These are phyloP conservation scores for Plectosphaerella cucumerina DNA, from an alignment of 2,329 filamentous ascomycete species.

Conservation along the genomic window DNA sequence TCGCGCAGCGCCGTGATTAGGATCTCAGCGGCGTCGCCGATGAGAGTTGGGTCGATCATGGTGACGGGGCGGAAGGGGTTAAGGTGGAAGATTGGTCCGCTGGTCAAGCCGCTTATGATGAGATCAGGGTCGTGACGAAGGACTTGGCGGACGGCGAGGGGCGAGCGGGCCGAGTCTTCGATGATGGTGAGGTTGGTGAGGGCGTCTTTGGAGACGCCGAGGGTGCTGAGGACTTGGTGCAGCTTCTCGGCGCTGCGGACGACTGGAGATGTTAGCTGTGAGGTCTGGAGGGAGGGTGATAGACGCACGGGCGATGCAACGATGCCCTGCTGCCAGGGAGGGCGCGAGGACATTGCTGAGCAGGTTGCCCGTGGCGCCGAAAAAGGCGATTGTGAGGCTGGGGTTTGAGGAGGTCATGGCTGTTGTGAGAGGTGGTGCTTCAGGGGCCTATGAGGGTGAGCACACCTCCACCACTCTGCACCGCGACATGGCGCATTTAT, in stretches of 20 bases:
- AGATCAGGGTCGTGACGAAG: slow-evolving; percentile 2
- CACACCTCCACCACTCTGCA: too few species aligned
- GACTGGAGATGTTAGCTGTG: neutral
- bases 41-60: slow-evolving; percentile 4
- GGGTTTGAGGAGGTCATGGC: neutral
- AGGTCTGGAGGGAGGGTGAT: neutral
- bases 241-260: slow-evolving; percentile 3
- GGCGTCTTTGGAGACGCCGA: neutral
- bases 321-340: neutral
- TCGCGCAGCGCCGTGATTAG: neutral
- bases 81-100: neutral
- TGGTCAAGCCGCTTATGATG: slow-evolving; percentile 5
- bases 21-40: slow-evolving; percentile 1
- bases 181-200: slow-evolving; percentile 2
- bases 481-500: too few species aligned
- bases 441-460: too few species aligned
- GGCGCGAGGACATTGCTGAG: neutral
- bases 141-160: neutral
- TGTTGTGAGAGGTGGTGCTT: neutral
- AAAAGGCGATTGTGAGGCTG: neutral
- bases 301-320: neutral
- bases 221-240: neutral
- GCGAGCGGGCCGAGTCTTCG: slow-evolving; percentile 1
- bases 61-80: slow-evolving; percentile 6
- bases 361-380: neutral